phyloP scores from a whole-genome alignment of 2,329 filamentous ascomycete genomes.

The Hypoxylon sp. region DNA sequence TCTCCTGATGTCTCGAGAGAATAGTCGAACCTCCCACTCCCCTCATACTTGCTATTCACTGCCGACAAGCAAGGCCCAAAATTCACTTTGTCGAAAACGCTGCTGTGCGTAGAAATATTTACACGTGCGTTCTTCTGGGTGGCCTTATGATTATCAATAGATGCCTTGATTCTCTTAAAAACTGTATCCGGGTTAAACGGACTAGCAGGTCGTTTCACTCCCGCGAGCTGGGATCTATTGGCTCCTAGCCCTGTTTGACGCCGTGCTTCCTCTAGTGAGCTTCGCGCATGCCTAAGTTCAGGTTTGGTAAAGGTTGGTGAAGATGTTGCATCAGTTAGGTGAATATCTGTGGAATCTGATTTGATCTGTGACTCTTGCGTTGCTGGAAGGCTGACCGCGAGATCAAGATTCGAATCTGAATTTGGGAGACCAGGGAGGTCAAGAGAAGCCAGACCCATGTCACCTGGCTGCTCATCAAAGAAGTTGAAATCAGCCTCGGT shows the following conservation, averaged over 20 bases:
- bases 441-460: slow-evolving; percentile 58
- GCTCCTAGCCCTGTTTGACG: slow-evolving; percentile 51
- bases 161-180: slow-evolving; percentile 70
- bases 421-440: slow-evolving; percentile 52
- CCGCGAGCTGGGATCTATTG: slow-evolving; percentile 50
- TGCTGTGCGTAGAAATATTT: slow-evolving; percentile 57
- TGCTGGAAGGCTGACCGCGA: slow-evolving; percentile 35
- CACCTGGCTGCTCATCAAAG: slow-evolving; percentile 75
- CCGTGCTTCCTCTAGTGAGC: slow-evolving; percentile 62
- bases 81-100: slow-evolving; percentile 68
- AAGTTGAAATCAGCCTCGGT: slow-evolving; percentile 89
- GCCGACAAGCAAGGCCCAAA: slow-evolving; percentile 68
- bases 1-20: slow-evolving; percentile 55
- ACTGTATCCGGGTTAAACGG: slow-evolving; percentile 72
- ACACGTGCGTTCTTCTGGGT: slow-evolving; percentile 47
- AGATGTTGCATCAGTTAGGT: slow-evolving; percentile 33
- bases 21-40: slow-evolving; percentile 68
- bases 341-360: slow-evolving; percentile 41
- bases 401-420: slow-evolving; percentile 41
- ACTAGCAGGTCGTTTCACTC: slow-evolving; percentile 67
- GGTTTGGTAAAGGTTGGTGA: slow-evolving; percentile 69
- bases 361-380: slow-evolving; percentile 42
- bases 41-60: slow-evolving; percentile 72
- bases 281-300: slow-evolving; percentile 71
- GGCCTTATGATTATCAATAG: slow-evolving; percentile 55